Evolutionary conservation across 371 early-diverging fungal species (phyloP).

Genomic region (Lichtheimia ornata): DNA sequence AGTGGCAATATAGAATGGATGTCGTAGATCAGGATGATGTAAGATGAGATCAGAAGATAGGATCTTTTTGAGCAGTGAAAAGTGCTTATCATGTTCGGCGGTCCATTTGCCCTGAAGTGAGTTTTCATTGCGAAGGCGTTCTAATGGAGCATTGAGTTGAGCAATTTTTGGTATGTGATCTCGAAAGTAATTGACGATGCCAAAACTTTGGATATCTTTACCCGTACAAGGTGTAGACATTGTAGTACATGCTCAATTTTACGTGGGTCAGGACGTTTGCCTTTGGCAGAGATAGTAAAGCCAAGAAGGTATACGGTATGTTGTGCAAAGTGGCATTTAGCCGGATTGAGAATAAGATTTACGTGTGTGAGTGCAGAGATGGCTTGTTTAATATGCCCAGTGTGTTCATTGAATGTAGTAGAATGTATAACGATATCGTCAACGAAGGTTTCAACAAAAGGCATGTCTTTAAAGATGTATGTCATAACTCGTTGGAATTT

Average conservation of each 20-base stretch:
- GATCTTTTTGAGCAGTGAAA: conserved; percentile 10
- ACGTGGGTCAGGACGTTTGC: conserved; percentile 13
- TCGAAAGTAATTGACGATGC: background rate
- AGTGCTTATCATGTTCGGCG: conserved; percentile 5
- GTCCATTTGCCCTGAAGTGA: conserved; percentile 9
- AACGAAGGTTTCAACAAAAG: conserved; percentile 4
- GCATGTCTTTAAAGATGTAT: background rate
- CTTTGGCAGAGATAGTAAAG: conserved; percentile 17
- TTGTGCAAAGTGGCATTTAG: conserved; percentile 26
- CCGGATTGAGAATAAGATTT: conserved; percentile 22
- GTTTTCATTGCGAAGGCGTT: background rate
- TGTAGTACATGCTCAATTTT: conserved; percentile 20
- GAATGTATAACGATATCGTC: conserved; percentile 14
- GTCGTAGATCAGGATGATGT: conserved; percentile 24
- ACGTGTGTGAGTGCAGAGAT: conserved; percentile 13
- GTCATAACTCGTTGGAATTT: conserved; percentile 1
- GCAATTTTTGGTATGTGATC: background rate
- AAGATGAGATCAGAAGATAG: conserved; percentile 7
- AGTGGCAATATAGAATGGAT: conserved; percentile 33
- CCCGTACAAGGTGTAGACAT: conserved; percentile 12
- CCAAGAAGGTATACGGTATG: conserved; percentile 17
- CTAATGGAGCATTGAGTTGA: background rate
- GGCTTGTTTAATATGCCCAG: conserved; percentile 3
- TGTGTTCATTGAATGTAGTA: background rate
- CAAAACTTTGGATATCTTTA: conserved; percentile 15